phyloP scores from a whole-genome alignment of 2,329 filamentous ascomycete genomes.

The Biscogniauxia mediterranea region DNA sequence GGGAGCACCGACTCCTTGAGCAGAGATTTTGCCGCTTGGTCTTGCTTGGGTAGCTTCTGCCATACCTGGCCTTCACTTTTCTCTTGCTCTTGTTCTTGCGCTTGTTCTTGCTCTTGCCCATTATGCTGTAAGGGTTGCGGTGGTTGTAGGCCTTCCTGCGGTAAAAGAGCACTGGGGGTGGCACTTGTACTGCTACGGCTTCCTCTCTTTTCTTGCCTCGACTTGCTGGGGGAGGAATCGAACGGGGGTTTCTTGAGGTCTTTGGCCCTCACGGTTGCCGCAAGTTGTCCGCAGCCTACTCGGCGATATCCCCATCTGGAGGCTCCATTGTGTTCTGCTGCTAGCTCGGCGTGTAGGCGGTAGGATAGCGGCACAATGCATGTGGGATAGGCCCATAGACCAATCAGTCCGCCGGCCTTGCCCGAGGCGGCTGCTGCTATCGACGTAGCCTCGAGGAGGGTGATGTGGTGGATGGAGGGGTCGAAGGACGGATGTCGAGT shows the following conservation, averaged over 20 bases:
- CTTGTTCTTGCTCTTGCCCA: slow-evolving; percentile 11
- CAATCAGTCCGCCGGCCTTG: slow-evolving; percentile 89
- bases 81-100: slow-evolving; percentile 3
- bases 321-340: slow-evolving; percentile 77
- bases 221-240: slow-evolving; percentile 25
- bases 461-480: slow-evolving; percentile 71
- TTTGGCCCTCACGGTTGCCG: slow-evolving; percentile 32
- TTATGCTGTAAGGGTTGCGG: slow-evolving; percentile 7
- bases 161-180: neutral
- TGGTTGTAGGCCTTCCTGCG: slow-evolving; percentile 3
- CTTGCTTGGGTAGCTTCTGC: slow-evolving; percentile 62
- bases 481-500: slow-evolving; percentile 83
- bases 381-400: slow-evolving; percentile 85
- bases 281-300: slow-evolving; percentile 67
- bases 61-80: slow-evolving; percentile 44
- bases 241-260: slow-evolving; percentile 27
- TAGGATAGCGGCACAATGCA: slow-evolving; percentile 85
- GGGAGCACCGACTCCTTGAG: slow-evolving; percentile 64
- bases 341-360: slow-evolving; percentile 76
- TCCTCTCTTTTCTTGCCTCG: slow-evolving; percentile 30
- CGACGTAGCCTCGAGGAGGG: slow-evolving; percentile 78
- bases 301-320: slow-evolving; percentile 83
- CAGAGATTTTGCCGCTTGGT: slow-evolving; percentile 45
- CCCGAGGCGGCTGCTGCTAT: slow-evolving; percentile 92
- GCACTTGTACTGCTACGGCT: slow-evolving; percentile 8